phyloP scores from a whole-genome alignment of 805 yeast genomes.

The Cyberlindnera nakhonratchasimensis region DNA sequence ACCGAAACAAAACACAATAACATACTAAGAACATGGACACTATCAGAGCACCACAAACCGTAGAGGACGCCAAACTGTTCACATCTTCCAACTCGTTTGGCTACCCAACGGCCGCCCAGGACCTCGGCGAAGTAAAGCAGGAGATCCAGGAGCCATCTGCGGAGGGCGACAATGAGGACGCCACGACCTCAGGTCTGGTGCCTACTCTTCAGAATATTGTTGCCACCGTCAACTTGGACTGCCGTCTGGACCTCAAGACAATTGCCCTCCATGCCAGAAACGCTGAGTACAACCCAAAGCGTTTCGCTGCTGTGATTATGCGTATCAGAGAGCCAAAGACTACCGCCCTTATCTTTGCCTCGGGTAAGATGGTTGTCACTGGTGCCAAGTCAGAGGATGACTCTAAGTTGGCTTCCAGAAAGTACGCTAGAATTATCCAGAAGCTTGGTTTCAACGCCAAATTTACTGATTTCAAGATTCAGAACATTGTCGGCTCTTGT shows the following conservation, averaged over 20 bases:
- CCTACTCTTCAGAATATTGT: slow-evolving; percentile 94
- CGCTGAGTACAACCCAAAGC: slow-evolving; percentile 97
- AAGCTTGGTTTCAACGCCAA: slow-evolving; percentile 97
- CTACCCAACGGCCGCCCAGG: slow-evolving; percentile 29
- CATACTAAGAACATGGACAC: slow-evolving; percentile 23
- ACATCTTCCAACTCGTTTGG: slow-evolving; percentile 28
- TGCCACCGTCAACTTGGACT: slow-evolving; percentile 95
- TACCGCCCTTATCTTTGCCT: slow-evolving; percentile 94
- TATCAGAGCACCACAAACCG: slow-evolving; percentile 29
- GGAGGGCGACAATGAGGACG: slow-evolving; percentile 44
- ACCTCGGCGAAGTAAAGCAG: slow-evolving; percentile 22
- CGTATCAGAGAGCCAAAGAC: slow-evolving; percentile 98
- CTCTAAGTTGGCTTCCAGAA: slow-evolving; percentile 95
- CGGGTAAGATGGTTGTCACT: slow-evolving; percentile 99
- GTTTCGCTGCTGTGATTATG: slow-evolving; percentile 99
- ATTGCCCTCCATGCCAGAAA: slow-evolving; percentile 98
- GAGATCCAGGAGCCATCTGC: slow-evolving; percentile 13
- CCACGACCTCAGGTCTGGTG: slow-evolving; percentile 89
- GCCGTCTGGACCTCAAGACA: slow-evolving; percentile 92
- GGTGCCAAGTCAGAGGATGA: slow-evolving; percentile 99
- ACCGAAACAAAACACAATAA: not conserved
- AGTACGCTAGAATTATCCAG: slow-evolving; percentile 96
- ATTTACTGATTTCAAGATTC: slow-evolving; percentile 96
- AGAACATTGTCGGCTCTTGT: slow-evolving; percentile 97
- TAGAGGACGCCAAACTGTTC: slow-evolving; percentile 29